Conservation (phyloP, 2,329 filamentous ascomycete species). For the Stemphylium vesicarium region DNA sequence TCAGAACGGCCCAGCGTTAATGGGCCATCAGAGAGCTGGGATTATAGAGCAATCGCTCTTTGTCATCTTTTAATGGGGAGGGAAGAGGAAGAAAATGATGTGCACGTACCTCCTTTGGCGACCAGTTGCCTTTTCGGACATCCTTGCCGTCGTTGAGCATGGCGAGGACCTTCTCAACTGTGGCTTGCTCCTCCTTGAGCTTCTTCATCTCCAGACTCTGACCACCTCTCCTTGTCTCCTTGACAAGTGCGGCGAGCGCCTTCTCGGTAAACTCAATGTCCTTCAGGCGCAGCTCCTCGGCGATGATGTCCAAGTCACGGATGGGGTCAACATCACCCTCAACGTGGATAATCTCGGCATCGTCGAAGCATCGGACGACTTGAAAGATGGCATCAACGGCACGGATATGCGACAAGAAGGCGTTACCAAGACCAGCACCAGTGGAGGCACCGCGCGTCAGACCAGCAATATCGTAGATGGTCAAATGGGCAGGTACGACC, state of each 20-base stretch:
- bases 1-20: constrained; percentile 82
- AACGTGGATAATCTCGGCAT: constrained; percentile 99
- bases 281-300: constrained; percentile 94
- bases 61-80: constrained; percentile 81
- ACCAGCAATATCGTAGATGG: constrained; percentile 98
- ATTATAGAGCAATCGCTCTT: constrained; percentile 96
- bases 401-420: constrained; percentile 98
- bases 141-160: constrained; percentile 89
- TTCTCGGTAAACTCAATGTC: constrained; percentile 99
- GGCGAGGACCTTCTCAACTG: constrained; percentile 85
- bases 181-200: constrained; percentile 90
- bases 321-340: constrained; percentile 97
- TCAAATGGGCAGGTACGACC: constrained; percentile 93
- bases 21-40: constrained; percentile 99
- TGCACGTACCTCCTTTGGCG: constrained; percentile 86
- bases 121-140: constrained; percentile 88
- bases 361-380: constrained; percentile 95
- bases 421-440: constrained; percentile 94
- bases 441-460: constrained; percentile 95
- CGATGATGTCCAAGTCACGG: constrained; percentile 94
- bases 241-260: constrained; percentile 86
- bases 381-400: constrained; percentile 98
- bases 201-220: constrained; percentile 99
- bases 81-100: constrained; percentile 11
- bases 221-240: constrained; percentile 92